These are phyloP conservation scores for Sungouiella blattae DNA, from an alignment of 805 yeast species.

Conservation along the genomic window DNA sequence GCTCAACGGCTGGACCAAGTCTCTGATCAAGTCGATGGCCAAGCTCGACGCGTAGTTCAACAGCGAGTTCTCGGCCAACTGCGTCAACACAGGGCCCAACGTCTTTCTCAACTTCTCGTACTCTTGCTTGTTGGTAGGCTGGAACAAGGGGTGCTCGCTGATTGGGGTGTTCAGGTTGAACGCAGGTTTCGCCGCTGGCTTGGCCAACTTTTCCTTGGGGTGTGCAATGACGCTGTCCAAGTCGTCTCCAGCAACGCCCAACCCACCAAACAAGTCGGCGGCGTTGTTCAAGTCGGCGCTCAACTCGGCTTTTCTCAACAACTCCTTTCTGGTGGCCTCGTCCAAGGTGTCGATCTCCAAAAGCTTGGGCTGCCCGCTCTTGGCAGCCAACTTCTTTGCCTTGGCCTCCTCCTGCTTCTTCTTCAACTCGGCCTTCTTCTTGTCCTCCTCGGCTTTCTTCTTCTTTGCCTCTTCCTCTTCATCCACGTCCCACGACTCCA, in stretches of 20 bases:
- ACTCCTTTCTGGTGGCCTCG: slow-evolving; percentile 66
- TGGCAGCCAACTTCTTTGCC: slow-evolving; percentile 44
- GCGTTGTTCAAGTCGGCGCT: slow-evolving; percentile 89
- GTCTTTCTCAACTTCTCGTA: slow-evolving; percentile 71
- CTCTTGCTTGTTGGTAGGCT: slow-evolving; percentile 76
- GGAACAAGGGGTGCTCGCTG: slow-evolving; percentile 75
- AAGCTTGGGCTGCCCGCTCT: slow-evolving; percentile 35
- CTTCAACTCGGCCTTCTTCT: slow-evolving; percentile 44
- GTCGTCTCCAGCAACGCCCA: slow-evolving; percentile 47
- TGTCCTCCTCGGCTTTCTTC: slow-evolving; percentile 40
- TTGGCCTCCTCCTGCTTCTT: slow-evolving; percentile 42
- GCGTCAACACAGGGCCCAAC: slow-evolving; percentile 56
- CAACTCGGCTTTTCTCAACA: slow-evolving; percentile 76
- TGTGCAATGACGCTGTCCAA: slow-evolving; percentile 42
- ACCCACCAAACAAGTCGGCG: slow-evolving; percentile 83
- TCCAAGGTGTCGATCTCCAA: slow-evolving; percentile 68
- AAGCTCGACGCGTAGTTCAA: slow-evolving; percentile 70
- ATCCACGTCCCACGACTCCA: slow-evolving; percentile 86
- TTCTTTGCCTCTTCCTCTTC: slow-evolving; percentile 62
- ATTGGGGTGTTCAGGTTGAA: slow-evolving; percentile 59
- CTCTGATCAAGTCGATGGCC: slow-evolving; percentile 84
- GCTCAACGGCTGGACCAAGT: slow-evolving; percentile 73
- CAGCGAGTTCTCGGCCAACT: slow-evolving; percentile 56
- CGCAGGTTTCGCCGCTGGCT: slow-evolving; percentile 31
- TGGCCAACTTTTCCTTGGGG: slow-evolving; percentile 48